phyloP scores from a whole-genome alignment of 2,329 filamentous ascomycete genomes.

The Penicillium sp. region DNA sequence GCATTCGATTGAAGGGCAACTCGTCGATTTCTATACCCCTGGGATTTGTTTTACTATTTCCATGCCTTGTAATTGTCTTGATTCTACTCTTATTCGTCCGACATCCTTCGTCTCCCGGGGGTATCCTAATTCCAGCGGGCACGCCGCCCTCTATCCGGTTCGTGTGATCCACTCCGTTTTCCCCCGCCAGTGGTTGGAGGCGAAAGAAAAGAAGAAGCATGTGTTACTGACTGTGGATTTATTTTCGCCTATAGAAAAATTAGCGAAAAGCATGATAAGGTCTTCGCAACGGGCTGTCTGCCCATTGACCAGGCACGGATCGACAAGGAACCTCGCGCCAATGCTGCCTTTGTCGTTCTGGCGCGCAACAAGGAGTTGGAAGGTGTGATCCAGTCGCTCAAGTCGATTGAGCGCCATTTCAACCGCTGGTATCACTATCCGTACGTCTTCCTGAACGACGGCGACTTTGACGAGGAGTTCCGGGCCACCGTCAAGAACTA shows the following conservation, averaged over 20 bases:
- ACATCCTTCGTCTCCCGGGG: conserved; percentile 80
- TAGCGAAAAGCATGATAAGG: conserved; percentile 94
- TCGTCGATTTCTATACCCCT: conserved; percentile 91
- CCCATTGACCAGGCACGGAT: conserved; percentile 68
- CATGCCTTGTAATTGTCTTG: conserved; percentile 84
- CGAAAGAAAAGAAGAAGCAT: not conserved
- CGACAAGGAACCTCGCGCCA: conserved; percentile 69
- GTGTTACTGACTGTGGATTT: conserved; percentile 22
- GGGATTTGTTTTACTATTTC: conserved; percentile 90
- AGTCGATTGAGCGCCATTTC: conserved; percentile 98
- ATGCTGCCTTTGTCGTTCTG: conserved; percentile 93
- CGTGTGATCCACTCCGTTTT: conserved; percentile 34
- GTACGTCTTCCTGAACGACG: conserved; percentile 97
- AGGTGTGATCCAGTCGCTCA: conserved; percentile 93
- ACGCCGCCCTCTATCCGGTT: conserved; percentile 89
- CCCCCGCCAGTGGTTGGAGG: not conserved
- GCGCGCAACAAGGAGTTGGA: conserved; percentile 96
- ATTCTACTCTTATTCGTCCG: conserved; percentile 87
- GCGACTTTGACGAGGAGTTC: conserved; percentile 93
- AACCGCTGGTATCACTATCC: conserved; percentile 99
- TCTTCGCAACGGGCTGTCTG: conserved; percentile 88
- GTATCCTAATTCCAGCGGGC: conserved; percentile 84
- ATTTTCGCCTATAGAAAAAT: conserved; percentile 70
- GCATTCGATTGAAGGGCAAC: conserved; percentile 86
- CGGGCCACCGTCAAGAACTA: conserved; percentile 86